These are phyloP conservation scores for Mrakia blollopis DNA, from an alignment of 768 basidiomycete genomes.

Conservation along the genomic window DNA sequence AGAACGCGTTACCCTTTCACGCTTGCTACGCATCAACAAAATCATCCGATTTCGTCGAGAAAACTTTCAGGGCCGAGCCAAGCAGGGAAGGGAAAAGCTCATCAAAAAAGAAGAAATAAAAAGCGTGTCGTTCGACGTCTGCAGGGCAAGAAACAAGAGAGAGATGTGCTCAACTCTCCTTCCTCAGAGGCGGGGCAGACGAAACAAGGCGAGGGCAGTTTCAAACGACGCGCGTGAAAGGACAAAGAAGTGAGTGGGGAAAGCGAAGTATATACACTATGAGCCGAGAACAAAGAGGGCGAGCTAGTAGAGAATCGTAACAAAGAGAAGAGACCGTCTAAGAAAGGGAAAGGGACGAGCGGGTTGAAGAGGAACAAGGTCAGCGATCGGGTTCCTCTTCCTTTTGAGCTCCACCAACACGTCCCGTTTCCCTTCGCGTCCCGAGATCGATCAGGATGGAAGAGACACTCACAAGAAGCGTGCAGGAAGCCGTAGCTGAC, in stretches of 20 bases:
- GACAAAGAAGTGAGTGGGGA: background rate
- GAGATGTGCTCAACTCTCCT: background rate
- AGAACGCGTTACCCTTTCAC: background rate
- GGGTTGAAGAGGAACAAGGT: background rate
- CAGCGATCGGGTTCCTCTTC: background rate
- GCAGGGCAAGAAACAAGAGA: background rate
- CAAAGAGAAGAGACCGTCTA: background rate
- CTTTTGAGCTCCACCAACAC: background rate
- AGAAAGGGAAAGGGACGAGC: background rate
- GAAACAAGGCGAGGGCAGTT: background rate
- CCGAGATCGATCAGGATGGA: background rate
- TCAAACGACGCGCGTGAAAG: background rate
- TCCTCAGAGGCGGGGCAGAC: background rate
- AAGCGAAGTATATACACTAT: constrained; percentile 4
- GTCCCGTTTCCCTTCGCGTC: background rate
- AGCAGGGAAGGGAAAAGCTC: background rate
- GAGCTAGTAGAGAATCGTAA: background rate
- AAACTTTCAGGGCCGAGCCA: background rate
- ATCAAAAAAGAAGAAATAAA: background rate
- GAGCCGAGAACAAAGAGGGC: background rate
- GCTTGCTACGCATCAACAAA: background rate
- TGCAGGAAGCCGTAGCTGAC: background rate
- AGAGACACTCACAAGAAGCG: background rate
- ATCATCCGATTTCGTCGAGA: background rate
- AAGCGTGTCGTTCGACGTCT: background rate